Base-by-base conservation (phyloP, 768 basidiomycete genomes). In the Mycena haematopus region DNA sequence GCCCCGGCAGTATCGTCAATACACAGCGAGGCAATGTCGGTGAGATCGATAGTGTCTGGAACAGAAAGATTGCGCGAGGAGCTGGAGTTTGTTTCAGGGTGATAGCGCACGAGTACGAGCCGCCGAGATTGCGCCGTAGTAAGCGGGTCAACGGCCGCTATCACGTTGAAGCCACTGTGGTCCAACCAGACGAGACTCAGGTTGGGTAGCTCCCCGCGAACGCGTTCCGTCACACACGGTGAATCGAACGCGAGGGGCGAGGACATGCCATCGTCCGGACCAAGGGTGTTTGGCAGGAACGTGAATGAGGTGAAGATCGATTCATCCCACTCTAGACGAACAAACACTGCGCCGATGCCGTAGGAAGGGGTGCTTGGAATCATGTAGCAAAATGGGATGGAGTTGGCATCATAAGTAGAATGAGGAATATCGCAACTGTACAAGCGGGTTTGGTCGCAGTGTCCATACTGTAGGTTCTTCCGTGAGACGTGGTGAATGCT, bases 71-170 rank as follows among this genome's bases (percentile, higher is more conserved):
- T 22, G 50, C 63, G 65, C 24, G 24, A 0, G 36, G 65, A 56
- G n/a, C 31, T 50, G 27, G 50, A 29, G 9, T 21, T 25, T 1
- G 50, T 56, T 22, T 42, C 33, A 17, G 65, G 51, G 33, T 63
- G 65, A 50, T 63, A 67, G 46, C 65, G 62, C 19, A 63, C 51
- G 14, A 63, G 65, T 29, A 52, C 54, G 21, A 66, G 33, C 11
- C 25, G 2, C 25, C 1, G 17, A 5, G 15, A 2, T 8, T 62
- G 42, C 44, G 22, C 10, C n/a, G 10, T 9, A 8, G 38, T 24
- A 5, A 4, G 29, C 5, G 11, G 19, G 0, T 7, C 60, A 14
- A 60, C 14, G 19, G 60, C 52, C 1, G 42, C 51, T 5, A 27
- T 25, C 13, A 67, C 24, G 24, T 63, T 63, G 24, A 47, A 55